A percentile compares a stretch with the other conserved stretches of the same genome.
Conservation (phyloP, 768 basidiomycete species). For the Tricholoma bakamatsutake region DNA sequence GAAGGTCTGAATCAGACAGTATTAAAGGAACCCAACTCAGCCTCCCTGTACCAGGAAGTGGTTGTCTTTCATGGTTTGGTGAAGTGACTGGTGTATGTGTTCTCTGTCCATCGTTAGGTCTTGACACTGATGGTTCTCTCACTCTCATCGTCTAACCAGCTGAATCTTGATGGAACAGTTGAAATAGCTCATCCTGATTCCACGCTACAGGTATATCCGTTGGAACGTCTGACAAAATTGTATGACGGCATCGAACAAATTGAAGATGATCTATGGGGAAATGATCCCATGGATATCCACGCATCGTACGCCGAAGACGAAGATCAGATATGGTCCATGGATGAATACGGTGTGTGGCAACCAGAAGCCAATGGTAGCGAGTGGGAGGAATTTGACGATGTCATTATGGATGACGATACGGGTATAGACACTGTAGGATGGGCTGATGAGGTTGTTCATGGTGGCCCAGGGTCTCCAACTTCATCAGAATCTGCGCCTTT, state of each 20-base stretch:
- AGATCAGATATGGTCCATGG: conserved; percentile 34
- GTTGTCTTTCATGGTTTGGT: conserved; percentile 70
- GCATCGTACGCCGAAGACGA: conserved; percentile 38
- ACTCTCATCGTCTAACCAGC: conserved; percentile 31
- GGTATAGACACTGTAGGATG: conserved; percentile 13
- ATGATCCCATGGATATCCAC: conserved; percentile 40
- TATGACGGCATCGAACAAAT: conserved; percentile 81
- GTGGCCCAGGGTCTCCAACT: background rate
- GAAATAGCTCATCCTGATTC: conserved; percentile 67
- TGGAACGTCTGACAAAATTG: conserved; percentile 67
- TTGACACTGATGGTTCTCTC: conserved; percentile 8
- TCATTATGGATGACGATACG: conserved; percentile 18
- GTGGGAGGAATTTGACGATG: conserved; percentile 32
- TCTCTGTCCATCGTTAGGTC: background rate
- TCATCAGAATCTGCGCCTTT: background rate
- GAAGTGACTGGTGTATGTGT: conserved; percentile 69
- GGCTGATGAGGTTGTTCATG: conserved; percentile 11
- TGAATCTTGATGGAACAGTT: conserved; percentile 69
- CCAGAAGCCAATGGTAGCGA: conserved; percentile 36
- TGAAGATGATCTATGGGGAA: conserved; percentile 60
- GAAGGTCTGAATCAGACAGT: conserved; percentile 33
- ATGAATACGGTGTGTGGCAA: conserved; percentile 42
- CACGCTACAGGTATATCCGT: conserved; percentile 41
- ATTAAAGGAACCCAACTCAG: conserved; percentile 36
- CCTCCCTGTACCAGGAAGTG: conserved; percentile 33